A percentile compares a stretch with the other conserved stretches of the same genome.
Evolutionary conservation across 257 asterid species (phyloP).

Genomic region (Fraxinus americana): DNA sequence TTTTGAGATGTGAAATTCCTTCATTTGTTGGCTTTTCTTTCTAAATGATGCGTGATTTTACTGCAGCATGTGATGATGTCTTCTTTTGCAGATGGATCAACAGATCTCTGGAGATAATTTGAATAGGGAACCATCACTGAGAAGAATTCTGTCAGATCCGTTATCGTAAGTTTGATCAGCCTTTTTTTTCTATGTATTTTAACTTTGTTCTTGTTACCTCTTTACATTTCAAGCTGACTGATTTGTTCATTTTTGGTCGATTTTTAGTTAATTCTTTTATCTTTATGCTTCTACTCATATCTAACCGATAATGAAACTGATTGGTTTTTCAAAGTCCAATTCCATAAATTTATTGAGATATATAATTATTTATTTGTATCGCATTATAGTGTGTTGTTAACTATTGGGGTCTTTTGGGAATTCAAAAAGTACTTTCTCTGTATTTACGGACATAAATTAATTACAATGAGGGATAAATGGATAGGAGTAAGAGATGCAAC

Average conservation of each 20-base stretch:
- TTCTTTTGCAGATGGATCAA: slow-evolving; percentile 43
- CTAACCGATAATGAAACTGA: neutral
- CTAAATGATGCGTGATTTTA: slow-evolving; percentile 26
- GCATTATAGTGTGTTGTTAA: neutral
- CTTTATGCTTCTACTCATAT: neutral
- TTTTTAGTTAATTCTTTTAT: neutral
- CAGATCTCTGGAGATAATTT: slow-evolving; percentile 75
- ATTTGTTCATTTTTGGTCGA: neutral
- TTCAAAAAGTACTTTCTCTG: neutral
- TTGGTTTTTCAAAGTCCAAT: neutral
- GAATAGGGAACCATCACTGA: slow-evolving; percentile 77
- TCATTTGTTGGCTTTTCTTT: slow-evolving; percentile 8
- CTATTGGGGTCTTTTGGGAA: neutral
- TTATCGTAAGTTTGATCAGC: slow-evolving; percentile 72
- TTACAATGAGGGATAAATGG: neutral
- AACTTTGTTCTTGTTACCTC: neutral
- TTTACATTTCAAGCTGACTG: neutral
- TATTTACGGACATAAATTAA: slow-evolving; percentile 5
- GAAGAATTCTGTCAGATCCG: slow-evolving; percentile 92
- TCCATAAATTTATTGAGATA: neutral
- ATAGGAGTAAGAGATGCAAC: neutral
- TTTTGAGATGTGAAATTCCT: slow-evolving; percentile 9
- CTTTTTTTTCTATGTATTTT: neutral
- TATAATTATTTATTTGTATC: neutral
- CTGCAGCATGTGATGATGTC: slow-evolving; percentile 31